Conservation (phyloP, 140 eudicot species). For the Ambrosia hybrid region DNA sequence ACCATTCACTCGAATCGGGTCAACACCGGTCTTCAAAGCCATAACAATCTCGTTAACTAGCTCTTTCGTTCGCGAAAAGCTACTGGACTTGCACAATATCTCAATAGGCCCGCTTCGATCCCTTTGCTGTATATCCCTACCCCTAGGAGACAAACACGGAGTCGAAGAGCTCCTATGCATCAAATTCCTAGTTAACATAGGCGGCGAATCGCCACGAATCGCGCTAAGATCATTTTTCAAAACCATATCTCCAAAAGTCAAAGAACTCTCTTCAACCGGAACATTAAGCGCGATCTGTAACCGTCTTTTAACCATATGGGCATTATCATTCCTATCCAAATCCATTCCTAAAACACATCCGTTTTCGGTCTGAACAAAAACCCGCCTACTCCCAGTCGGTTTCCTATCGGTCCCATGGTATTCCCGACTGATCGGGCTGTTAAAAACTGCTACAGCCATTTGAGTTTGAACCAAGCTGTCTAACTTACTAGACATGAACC, state of each 20-base stretch:
- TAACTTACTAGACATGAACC: conserved; percentile 52
- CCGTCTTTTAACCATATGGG: conserved; percentile 80
- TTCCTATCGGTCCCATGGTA: conserved; percentile 50
- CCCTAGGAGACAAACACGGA: conserved; percentile 83
- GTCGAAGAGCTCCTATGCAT: conserved; percentile 87
- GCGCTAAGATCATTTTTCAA: conserved; percentile 84
- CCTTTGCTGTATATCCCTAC: conserved; percentile 55
- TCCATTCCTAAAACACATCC: conserved; percentile 93
- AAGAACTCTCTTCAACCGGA: conserved; percentile 72
- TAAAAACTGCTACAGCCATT: conserved; percentile 72
- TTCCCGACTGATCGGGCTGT: conserved; percentile 60
- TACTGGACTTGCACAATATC: conserved; percentile 55
- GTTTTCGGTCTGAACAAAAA: conserved; percentile 84
- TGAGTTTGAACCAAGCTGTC: conserved; percentile 84
- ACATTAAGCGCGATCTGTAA: conserved; percentile 78
- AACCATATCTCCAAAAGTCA: conserved; percentile 82
- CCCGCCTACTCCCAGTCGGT: conserved; percentile 68
- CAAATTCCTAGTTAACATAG: conserved; percentile 59
- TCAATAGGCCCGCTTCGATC: conserved; percentile 74
- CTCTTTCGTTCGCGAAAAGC: conserved; percentile 48
- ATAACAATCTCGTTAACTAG: conserved; percentile 60
- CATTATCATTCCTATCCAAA: conserved; percentile 79
- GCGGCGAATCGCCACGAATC: conserved; percentile 77
- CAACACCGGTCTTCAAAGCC: conserved; percentile 68
- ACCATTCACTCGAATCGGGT: conserved; percentile 67